phyloP scores from a whole-genome alignment of 2,329 filamentous ascomycete species.

The Fusarium pseudonygamai region DNA sequence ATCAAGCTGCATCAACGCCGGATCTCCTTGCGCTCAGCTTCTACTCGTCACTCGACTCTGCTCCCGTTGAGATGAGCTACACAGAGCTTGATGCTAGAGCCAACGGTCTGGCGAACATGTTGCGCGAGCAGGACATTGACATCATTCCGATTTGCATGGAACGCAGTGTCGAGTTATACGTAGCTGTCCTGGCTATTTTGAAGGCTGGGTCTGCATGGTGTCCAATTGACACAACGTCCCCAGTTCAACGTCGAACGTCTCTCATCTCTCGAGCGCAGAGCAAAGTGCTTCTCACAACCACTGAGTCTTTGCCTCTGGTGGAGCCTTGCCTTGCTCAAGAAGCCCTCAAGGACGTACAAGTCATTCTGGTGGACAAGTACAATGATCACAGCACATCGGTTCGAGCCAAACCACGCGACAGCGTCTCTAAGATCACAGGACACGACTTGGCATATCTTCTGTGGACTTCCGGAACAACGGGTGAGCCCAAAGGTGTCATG shows the following conservation, averaged over 20 bases:
- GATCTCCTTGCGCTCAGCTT: slow-evolving; percentile 11
- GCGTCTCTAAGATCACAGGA: background rate
- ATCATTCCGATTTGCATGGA: slow-evolving; percentile 21
- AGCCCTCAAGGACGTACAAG: background rate
- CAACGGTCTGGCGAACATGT: slow-evolving; percentile 8
- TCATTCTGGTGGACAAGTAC: slow-evolving; percentile 22
- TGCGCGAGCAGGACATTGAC: slow-evolving; percentile 9
- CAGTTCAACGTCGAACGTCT: slow-evolving; percentile 17
- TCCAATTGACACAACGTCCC: slow-evolving; percentile 18
- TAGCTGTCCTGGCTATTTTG: slow-evolving; percentile 16
- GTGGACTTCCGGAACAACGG: slow-evolving; percentile 21
- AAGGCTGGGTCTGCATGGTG: slow-evolving; percentile 27
- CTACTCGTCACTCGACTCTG: background rate
- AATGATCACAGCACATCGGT: background rate
- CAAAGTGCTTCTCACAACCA: slow-evolving; percentile 6
- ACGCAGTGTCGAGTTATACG: slow-evolving; percentile 13
- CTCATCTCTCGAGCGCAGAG: slow-evolving; percentile 24
- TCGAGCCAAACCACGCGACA: background rate
- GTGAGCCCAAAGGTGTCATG: slow-evolving; percentile 28
- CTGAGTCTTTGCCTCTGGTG: background rate
- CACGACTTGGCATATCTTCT: slow-evolving; percentile 15
- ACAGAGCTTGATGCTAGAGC: slow-evolving; percentile 18
- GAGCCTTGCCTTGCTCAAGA: slow-evolving; percentile 10
- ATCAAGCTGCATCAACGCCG: slow-evolving; percentile 8
- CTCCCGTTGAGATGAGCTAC: slow-evolving; percentile 2